Percentiles rank a stretch among this genome's conserved stretches.
Evolutionary conservation across 2,329 filamentous ascomycete species (phyloP).

Genomic region (Raffaelea albimanens): DNA sequence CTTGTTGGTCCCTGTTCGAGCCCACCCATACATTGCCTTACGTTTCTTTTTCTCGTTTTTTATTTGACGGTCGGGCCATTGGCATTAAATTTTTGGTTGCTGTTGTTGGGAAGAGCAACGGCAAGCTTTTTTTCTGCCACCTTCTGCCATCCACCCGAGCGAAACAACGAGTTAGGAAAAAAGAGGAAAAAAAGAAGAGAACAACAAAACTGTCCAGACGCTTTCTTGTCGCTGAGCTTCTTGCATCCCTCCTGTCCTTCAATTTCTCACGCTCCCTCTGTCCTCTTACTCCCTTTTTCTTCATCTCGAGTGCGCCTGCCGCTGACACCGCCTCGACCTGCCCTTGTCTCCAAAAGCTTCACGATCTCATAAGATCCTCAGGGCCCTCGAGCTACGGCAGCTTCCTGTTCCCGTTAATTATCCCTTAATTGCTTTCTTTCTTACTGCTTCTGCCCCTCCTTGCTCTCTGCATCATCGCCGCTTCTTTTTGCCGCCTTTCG

Average conservation of each 20-base stretch:
- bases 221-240: no score
- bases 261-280: no score
- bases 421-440: background rate
- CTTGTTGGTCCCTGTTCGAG: conserved; percentile 8
- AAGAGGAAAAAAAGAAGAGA: no score
- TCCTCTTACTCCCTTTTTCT: no score
- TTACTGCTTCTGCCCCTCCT: background rate
- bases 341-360: background rate
- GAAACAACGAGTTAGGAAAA: background rate
- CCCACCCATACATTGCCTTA: background rate
- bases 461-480: background rate
- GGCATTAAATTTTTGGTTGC: conserved; percentile 1
- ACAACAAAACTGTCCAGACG: no score
- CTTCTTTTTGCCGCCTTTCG: background rate
- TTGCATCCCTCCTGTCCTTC: no score
- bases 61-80: background rate
- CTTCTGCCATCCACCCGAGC: conserved; percentile 10
- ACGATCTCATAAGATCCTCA: background rate
- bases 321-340: background rate
- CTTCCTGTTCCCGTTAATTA: conserved; percentile 21
- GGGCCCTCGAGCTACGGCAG: background rate
- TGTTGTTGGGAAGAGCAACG: conserved; percentile 12
- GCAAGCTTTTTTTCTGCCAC: background rate
- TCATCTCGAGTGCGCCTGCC: no score
- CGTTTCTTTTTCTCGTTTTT: background rate